Evolutionary conservation across 768 basidiomycete species (phyloP).

Genomic region (Tylopilus subfusipes): DNA sequence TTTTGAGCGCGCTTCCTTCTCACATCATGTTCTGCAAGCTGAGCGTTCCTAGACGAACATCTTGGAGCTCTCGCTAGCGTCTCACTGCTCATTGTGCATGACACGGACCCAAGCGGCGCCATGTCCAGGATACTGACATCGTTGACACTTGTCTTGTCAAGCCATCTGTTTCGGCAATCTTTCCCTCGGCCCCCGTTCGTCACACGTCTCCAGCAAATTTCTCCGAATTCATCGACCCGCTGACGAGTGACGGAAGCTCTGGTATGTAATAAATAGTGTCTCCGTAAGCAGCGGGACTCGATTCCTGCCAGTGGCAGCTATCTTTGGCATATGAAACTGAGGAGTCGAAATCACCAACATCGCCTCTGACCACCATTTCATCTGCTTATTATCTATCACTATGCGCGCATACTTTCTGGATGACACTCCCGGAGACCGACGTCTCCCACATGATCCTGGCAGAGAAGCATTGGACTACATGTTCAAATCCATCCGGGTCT

Average conservation of each 20-base stretch:
- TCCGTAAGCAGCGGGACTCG: background rate
- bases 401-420: constrained; percentile 78
- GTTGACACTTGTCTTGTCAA: too few species aligned
- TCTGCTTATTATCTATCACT: background rate
- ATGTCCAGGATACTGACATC: too few species aligned
- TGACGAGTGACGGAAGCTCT: background rate
- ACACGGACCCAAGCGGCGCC: background rate
- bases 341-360: too few species aligned
- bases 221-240: too few species aligned
- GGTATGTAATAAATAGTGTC: background rate
- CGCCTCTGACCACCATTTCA: too few species aligned
- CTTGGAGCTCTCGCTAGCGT: too few species aligned
- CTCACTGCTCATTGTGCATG: background rate
- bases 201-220: too few species aligned
- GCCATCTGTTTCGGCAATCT: too few species aligned
- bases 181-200: too few species aligned
- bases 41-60: background rate
- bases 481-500: constrained; percentile 59
- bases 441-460: constrained; percentile 70
- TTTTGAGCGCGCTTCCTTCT: background rate
- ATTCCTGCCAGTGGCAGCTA: too few species aligned
- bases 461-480: constrained; percentile 44
- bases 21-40: background rate
- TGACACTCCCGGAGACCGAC: constrained; percentile 74
- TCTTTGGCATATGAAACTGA: background rate